These are phyloP conservation scores for Leishmania lainsoni DNA, from an alignment of 208 protist species.

Conservation along the genomic window DNA sequence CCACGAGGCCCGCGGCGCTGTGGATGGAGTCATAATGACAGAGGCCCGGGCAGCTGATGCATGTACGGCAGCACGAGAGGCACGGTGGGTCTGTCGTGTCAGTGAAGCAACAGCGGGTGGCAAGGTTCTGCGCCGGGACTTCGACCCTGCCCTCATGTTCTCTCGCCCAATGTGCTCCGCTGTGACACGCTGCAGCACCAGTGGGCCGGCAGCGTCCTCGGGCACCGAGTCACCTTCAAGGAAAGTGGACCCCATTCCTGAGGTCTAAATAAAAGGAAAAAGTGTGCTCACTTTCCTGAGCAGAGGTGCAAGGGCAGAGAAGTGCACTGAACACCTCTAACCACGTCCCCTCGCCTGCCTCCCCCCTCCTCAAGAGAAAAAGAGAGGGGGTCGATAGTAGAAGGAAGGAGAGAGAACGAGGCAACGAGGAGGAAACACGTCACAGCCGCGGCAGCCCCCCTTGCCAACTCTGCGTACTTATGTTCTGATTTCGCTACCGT, in stretches of 20 bases:
- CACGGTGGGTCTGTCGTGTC: no score
- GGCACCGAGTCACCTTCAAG: neutral
- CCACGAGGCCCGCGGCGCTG: neutral
- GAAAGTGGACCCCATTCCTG: neutral
- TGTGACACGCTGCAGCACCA: neutral
- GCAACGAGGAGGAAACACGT: neutral
- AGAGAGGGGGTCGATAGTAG: neutral
- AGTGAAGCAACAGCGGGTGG: neutral
- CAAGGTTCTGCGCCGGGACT: conserved; percentile 1
- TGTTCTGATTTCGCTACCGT: neutral
- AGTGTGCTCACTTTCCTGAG: neutral
- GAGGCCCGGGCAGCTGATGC: neutral
- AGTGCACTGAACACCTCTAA: neutral
- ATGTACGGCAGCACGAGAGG: neutral
- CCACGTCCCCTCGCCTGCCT: neutral
- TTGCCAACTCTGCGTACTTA: neutral
- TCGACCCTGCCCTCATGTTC: neutral
- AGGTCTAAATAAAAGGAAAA: neutral
- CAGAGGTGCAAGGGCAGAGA: neutral
- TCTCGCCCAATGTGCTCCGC: neutral
- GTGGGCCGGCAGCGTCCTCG: neutral
- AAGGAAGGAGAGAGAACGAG: neutral
- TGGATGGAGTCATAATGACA: neutral
- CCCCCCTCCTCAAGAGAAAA: neutral
- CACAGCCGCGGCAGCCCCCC: neutral